These are phyloP conservation scores for Suhomyces bokatorum DNA, from an alignment of 1,139 yeast species.

Conservation along the genomic window DNA sequence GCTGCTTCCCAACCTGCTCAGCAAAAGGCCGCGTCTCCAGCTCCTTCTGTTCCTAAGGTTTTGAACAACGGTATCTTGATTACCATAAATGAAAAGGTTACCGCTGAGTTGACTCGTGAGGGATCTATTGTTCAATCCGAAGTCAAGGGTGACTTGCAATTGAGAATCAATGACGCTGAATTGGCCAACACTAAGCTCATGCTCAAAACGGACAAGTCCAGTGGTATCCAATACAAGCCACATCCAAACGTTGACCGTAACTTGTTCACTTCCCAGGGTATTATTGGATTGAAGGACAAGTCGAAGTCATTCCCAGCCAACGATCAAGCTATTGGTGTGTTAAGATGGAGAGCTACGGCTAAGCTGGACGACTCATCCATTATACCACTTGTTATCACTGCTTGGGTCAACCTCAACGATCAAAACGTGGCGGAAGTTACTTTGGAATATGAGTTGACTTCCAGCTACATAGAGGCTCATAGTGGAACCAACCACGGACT, in stretches of 20 bases:
- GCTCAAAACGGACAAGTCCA: constrained; percentile 49
- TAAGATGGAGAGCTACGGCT: constrained; percentile 83
- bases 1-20: constrained; percentile 10
- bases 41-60: constrained; percentile 33
- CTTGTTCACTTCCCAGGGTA: constrained; percentile 55
- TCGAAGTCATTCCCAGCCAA: constrained; percentile 84
- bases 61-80: constrained; percentile 78
- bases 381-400: constrained; percentile 75
- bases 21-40: constrained; percentile 29
- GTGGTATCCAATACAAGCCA: constrained; percentile 76
- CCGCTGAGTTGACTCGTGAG: constrained; percentile 80
- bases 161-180: constrained; percentile 75
- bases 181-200: constrained; percentile 66
- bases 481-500: constrained; percentile 33
- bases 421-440: constrained; percentile 68
- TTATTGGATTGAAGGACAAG: constrained; percentile 75
- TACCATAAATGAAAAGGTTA: constrained; percentile 72
- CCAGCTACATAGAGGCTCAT: constrained; percentile 38
- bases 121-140: constrained; percentile 76
- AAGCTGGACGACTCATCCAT: constrained; percentile 56
- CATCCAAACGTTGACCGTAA: constrained; percentile 93
- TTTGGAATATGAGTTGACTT: constrained; percentile 75
- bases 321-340: constrained; percentile 85
- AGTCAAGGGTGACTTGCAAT: constrained; percentile 86
- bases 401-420: constrained; percentile 78